Evolutionary conservation across 352 stramenopile genomes (phyloP), one percentile per base, ranked within the genome.

Genomic region (Pythium aristosporum): DNA sequence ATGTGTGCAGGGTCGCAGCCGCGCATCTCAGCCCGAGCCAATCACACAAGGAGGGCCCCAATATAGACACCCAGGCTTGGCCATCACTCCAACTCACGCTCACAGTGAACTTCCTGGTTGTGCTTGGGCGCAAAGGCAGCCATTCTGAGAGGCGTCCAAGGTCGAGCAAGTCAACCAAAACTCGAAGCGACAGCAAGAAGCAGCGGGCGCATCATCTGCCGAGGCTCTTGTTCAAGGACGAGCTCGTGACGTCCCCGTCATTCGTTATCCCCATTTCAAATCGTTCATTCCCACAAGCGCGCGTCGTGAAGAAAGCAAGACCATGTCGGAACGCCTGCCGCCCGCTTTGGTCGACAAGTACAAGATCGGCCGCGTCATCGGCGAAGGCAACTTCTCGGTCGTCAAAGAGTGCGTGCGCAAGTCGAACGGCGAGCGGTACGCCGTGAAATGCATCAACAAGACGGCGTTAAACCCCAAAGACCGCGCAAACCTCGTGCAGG

Each of bases 361-460:
- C 71, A 89, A 88, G 74, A 73, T 88, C 25, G 86, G 86, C 32
- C 77, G 81, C 44, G 68, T 88, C 15, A 81, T 95, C 46, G 86
- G 86, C 56, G 81, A 95, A 76, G 82, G 88, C 56, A 93, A 89
- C 72, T 96, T 96, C 67, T 92, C 85, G 46, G 54, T 92, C 55
- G 88, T 96, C 2, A 91, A 92, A 37, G 72, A 93, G 39, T 92
- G 83, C 57, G 77, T 72, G 28, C 63, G 77, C 57, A 82, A 79
- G 23, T 57, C 66, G 10, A 73, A 79, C 30, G 78, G 84, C 59
- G 54, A 79, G 41, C 77, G 79, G 6, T 93, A 78, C 58, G 87
- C 86, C 6, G 77, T 94, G 63, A 94, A 95, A 61, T 90, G 87
- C 63, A 92, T 94, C 65, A 92, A 94, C 71, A 92, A 92, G 72